Evolutionary conservation across 2,329 filamentous ascomycete species (phyloP).

Genomic region (Pseudopyrenochaeta lycopersici): DNA sequence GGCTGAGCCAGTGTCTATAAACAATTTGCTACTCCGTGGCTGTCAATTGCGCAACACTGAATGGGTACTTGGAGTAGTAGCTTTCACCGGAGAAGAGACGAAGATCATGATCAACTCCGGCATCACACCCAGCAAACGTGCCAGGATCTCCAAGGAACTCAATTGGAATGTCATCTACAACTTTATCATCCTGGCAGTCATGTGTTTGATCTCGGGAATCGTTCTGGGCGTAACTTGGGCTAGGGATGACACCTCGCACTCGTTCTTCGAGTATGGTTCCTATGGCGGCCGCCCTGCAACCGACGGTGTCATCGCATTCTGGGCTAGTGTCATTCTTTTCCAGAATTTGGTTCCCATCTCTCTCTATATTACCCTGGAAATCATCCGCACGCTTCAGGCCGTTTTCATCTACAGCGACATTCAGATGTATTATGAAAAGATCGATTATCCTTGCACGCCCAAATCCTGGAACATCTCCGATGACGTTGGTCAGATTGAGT

Average conservation of each 20-base stretch:
- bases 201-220: slow-evolving; percentile 88
- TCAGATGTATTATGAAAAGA: slow-evolving; percentile 94
- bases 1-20: slow-evolving; percentile 92
- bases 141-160: slow-evolving; percentile 88
- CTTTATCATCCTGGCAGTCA: slow-evolving; percentile 85
- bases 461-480: slow-evolving; percentile 99
- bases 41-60: slow-evolving; percentile 95
- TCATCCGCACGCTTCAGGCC: slow-evolving; percentile 90
- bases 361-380: slow-evolving; percentile 95
- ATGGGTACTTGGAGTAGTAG: slow-evolving; percentile 90
- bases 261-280: slow-evolving; percentile 86
- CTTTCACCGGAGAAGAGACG: slow-evolving; percentile 94
- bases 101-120: slow-evolving; percentile 99
- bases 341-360: slow-evolving; percentile 99
- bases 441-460: slow-evolving; percentile 94
- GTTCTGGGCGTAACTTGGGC: slow-evolving; percentile 86
- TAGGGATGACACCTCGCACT: slow-evolving; percentile 75
- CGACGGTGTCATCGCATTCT: slow-evolving; percentile 96
- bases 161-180: slow-evolving; percentile 99
- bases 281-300: slow-evolving; percentile 77
- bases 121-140: slow-evolving; percentile 91
- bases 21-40: slow-evolving; percentile 92
- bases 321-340: slow-evolving; percentile 92
- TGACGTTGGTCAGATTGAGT: slow-evolving; percentile 96
- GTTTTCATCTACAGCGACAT: slow-evolving; percentile 97